phyloP scores from a whole-genome alignment of 2,329 filamentous ascomycete genomes.

The Penicillium sp. region DNA sequence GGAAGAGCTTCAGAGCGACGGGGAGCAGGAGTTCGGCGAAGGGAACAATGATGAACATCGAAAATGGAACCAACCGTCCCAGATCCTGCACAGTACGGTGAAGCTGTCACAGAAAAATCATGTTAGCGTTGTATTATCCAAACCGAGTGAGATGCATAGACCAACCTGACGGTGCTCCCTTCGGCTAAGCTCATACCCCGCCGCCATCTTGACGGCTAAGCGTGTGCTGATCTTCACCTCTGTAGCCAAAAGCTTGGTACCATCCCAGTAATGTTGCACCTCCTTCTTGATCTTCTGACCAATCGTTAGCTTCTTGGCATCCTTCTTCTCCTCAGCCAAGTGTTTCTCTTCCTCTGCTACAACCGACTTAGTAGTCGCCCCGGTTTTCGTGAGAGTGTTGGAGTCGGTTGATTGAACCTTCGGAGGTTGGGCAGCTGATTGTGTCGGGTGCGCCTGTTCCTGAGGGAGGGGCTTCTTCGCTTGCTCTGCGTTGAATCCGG shows the following conservation, averaged over 20 bases:
- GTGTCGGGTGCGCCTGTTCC: conserved; percentile 42
- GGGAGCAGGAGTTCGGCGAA: conserved; percentile 92
- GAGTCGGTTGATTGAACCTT: conserved; percentile 38
- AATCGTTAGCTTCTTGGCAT: conserved; percentile 81
- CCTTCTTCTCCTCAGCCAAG: conserved; percentile 62
- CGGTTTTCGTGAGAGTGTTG: conserved; percentile 52
- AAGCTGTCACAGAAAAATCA: conserved; percentile 48
- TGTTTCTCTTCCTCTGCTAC: conserved; percentile 53
- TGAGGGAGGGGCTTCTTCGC: conserved; percentile 78
- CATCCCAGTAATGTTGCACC: conserved; percentile 93
- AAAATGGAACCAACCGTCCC: conserved; percentile 88
- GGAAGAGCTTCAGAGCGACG: conserved; percentile 89
- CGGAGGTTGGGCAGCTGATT: conserved; percentile 9
- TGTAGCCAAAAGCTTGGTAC: conserved; percentile 86
- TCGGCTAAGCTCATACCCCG: conserved; percentile 91
- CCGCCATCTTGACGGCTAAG: conserved; percentile 93
- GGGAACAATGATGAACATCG: conserved; percentile 93
- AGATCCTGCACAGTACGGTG: conserved; percentile 92
- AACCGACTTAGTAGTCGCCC: conserved; percentile 59
- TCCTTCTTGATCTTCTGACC: conserved; percentile 96
- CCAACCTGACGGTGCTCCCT: conserved; percentile 80
- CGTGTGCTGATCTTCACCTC: conserved; percentile 91
- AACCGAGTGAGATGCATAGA: conserved; percentile 1
- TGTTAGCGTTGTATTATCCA: conserved; percentile 14
- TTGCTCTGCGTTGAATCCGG: conserved; percentile 85